A percentile compares a stretch with the other conserved stretches of the same genome.
phyloP scores from a whole-genome alignment of 805 yeast species.

The Ogataea pignaliae region DNA sequence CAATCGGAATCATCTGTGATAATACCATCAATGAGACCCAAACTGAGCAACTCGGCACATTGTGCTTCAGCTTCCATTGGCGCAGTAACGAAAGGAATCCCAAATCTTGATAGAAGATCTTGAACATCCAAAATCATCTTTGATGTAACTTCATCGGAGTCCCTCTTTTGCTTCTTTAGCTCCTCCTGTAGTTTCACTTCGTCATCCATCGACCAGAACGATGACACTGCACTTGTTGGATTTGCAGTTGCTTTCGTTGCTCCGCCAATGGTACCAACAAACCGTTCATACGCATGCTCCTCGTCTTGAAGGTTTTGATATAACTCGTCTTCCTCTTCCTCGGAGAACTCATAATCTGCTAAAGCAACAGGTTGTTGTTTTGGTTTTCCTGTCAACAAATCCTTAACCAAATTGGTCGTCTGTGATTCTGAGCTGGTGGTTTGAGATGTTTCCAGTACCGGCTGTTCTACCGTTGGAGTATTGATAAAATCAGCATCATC shows the following conservation, averaged over 20 bases:
- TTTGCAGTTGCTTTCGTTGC: neutral
- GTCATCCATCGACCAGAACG: slow-evolving; percentile 32
- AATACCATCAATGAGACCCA: slow-evolving; percentile 86
- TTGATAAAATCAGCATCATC: slow-evolving; percentile 14
- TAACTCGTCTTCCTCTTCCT: slow-evolving; percentile 71
- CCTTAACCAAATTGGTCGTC: neutral
- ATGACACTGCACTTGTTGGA: neutral
- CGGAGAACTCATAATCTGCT: slow-evolving; percentile 62
- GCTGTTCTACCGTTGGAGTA: neutral
- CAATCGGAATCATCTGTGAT: slow-evolving; percentile 98
- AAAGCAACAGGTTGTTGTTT: slow-evolving; percentile 9
- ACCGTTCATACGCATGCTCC: slow-evolving; percentile 64
- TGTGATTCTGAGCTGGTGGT: neutral
- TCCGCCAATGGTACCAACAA: slow-evolving; percentile 38
- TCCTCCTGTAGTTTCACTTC: slow-evolving; percentile 55
- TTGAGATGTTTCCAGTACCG: neutral
- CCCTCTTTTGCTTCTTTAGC: slow-evolving; percentile 66
- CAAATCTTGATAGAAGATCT: slow-evolving; percentile 79
- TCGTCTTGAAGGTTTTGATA: slow-evolving; percentile 63
- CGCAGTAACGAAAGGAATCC: slow-evolving; percentile 91
- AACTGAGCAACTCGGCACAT: slow-evolving; percentile 72
- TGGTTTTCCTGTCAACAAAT: neutral
- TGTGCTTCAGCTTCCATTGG: slow-evolving; percentile 99
- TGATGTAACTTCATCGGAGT: slow-evolving; percentile 85
- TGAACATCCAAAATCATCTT: slow-evolving; percentile 89